Base-by-base conservation (phyloP, 1,284 basidiomycete species). In the Sanghuangporus sanghuang region DNA sequence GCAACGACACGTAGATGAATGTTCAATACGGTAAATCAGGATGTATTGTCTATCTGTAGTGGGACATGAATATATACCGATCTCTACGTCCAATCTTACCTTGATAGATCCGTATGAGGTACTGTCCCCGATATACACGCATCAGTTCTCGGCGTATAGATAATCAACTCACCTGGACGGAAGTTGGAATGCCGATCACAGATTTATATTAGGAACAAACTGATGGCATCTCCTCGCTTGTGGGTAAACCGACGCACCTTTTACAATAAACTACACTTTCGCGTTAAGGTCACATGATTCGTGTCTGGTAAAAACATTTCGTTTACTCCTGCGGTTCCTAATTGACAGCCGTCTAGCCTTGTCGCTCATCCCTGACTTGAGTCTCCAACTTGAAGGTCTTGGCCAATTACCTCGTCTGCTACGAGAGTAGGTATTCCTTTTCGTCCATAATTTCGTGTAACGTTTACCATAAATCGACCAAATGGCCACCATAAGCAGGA, bases 31-130 rank as follows among this genome's bases (percentile, higher is more conserved):
- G 52, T 42, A 64, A 64, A 64, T 54, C 48, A 59, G 53, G 38
- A 5, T 57, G 46, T 59, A 64, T 64, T 64, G 39, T 7, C 60
- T 56, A 53, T 35, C 42, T 40, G 21, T 48, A 48, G 52, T 57
- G 49, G n/a, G 38, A 52, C 32, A 39, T 36, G 46, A 57, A 49
- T 62, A 50, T 39, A 62, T 40, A 57, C 16, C 54, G 44, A n/a
- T 48, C 27, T 52, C 54, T 57, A 50, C 32, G 14, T 57, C 39
- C 27, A 18, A 4, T 49, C 1, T 38, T 32, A 40, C 21, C 58
- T 52, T n/a, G 32, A 23, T 23, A 16, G 16, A 38, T 14, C 49
- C 23, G 27, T 21, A 52, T 14, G 9, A 6, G 23, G 12, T 23
- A 27, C 49, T 23, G 23, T 23, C 12, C 18, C 49, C n/a, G 49